These are phyloP conservation scores for Suhomyces faveliae DNA, from an alignment of 805 yeast species.

Conservation along the genomic window DNA sequence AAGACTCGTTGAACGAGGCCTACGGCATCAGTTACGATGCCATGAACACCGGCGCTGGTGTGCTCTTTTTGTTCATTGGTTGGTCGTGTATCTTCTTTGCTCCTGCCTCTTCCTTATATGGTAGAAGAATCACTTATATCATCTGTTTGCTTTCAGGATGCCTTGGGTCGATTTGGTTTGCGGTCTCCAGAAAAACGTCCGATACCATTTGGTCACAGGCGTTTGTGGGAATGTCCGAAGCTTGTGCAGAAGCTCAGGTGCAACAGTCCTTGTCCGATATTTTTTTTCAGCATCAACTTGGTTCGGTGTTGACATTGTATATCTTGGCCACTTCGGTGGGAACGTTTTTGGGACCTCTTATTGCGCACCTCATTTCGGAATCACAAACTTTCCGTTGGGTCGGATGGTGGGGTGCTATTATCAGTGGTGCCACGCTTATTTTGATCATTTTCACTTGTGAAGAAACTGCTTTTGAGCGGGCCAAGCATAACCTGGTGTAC, in stretches of 20 bases:
- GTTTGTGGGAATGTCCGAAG: slow-evolving; percentile 39
- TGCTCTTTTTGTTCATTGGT: slow-evolving; percentile 45
- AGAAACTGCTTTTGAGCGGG: slow-evolving; percentile 50
- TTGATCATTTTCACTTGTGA: slow-evolving; percentile 48
- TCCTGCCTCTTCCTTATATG: slow-evolving; percentile 45
- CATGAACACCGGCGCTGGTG: slow-evolving; percentile 51
- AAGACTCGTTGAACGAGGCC: slow-evolving; percentile 41
- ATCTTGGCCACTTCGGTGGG: slow-evolving; percentile 54
- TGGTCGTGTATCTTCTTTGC: slow-evolving; percentile 44
- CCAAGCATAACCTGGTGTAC: slow-evolving; percentile 18
- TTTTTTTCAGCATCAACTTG: slow-evolving; percentile 45
- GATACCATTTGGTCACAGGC: slow-evolving; percentile 50
- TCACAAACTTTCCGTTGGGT: slow-evolving; percentile 55
- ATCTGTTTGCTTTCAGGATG: slow-evolving; percentile 40
- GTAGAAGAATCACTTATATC: slow-evolving; percentile 43
- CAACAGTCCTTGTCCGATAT: slow-evolving; percentile 38
- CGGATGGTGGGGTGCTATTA: slow-evolving; percentile 45
- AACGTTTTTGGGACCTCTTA: slow-evolving; percentile 56
- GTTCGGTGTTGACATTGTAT: slow-evolving; percentile 51
- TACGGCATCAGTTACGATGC: slow-evolving; percentile 46
- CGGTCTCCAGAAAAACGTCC: slow-evolving; percentile 29
- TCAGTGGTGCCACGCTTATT: slow-evolving; percentile 44
- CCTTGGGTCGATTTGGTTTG: slow-evolving; percentile 48
- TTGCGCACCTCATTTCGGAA: slow-evolving; percentile 56
- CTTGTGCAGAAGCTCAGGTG: slow-evolving; percentile 45